phyloP scores from a whole-genome alignment of 2,329 filamentous ascomycete genomes.

The Decorospora gaudefroyi region DNA sequence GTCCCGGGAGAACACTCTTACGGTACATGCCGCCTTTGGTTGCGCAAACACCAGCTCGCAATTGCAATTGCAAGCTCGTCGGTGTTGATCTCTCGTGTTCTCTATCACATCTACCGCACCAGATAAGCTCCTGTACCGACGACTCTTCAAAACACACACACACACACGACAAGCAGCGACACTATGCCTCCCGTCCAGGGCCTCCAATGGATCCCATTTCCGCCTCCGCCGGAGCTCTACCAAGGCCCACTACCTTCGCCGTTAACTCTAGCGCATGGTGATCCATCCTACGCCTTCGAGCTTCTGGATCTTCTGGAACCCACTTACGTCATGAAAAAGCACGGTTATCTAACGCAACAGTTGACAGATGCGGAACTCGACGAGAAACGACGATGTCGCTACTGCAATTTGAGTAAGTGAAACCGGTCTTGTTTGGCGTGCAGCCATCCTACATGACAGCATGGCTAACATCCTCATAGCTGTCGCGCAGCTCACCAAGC shows the following conservation, averaged over 20 bases:
- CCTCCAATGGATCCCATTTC: neutral
- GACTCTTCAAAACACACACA: too few relatives aligned
- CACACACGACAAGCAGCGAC: too few relatives aligned
- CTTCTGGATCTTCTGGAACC: conserved; percentile 8
- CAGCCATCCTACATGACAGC: neutral
- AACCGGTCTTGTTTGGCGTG: neutral
- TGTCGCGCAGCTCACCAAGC: conserved; percentile 4
- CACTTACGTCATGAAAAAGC: conserved; percentile 2
- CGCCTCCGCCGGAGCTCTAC: conserved; percentile 1
- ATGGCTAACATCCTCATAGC: neutral
- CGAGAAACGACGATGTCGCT: conserved; percentile 15
- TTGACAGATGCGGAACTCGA: conserved; percentile 17
- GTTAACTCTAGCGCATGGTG: neutral
- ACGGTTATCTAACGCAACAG: conserved; percentile 14
- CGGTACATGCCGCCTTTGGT: too few relatives aligned
- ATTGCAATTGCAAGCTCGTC: too few relatives aligned
- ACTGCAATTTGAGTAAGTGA: conserved; percentile 18
- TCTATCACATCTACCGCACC: too few relatives aligned
- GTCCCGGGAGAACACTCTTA: too few relatives aligned
- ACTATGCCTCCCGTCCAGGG: neutral
- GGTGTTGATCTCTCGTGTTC: too few relatives aligned
- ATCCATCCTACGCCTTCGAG: neutral
- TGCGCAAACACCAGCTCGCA: too few relatives aligned
- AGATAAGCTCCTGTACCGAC: too few relatives aligned
- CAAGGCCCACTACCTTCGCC: conserved; percentile 1